These are phyloP conservation scores for Leptographium flavum DNA, from an alignment of 2,329 filamentous ascomycete genomes.

Conservation along the genomic window DNA sequence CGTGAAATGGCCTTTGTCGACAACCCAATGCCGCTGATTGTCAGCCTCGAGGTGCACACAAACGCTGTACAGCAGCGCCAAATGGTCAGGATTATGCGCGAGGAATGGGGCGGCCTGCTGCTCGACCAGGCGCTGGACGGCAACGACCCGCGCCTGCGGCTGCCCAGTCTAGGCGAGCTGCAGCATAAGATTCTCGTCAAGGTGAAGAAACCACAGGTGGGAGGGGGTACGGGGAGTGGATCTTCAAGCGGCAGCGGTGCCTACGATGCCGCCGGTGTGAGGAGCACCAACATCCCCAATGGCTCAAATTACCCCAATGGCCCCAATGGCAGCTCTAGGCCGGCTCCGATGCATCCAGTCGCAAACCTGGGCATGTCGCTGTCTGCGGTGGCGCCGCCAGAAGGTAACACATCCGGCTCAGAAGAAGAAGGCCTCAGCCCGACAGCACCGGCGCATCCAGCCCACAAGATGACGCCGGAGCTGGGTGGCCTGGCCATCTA, in stretches of 20 bases:
- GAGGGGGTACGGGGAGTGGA: slow-evolving; percentile 6
- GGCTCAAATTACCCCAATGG: no score
- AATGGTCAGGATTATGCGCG: slow-evolving; percentile 89
- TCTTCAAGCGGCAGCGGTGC: no score
- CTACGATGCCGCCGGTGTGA: no score
- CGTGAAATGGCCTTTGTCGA: slow-evolving; percentile 62
- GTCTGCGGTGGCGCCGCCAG: slow-evolving; percentile 10
- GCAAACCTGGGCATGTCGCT: slow-evolving; percentile 15
- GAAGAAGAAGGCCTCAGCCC: slow-evolving; percentile 25
- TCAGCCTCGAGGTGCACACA: slow-evolving; percentile 86
- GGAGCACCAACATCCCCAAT: no score
- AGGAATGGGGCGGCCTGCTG: slow-evolving; percentile 67
- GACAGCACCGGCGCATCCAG: not conserved
- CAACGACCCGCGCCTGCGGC: slow-evolving; percentile 35
- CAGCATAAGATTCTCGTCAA: slow-evolving; percentile 72
- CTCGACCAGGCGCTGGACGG: slow-evolving; percentile 43
- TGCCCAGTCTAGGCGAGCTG: slow-evolving; percentile 59
- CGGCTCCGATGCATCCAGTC: not conserved
- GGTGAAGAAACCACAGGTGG: slow-evolving; percentile 46
- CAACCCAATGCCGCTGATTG: slow-evolving; percentile 69
- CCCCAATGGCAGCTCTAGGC: not conserved
- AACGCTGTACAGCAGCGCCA: slow-evolving; percentile 69
- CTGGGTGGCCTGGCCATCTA: slow-evolving; percentile 71
- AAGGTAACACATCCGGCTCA: slow-evolving; percentile 17
- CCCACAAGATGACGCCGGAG: slow-evolving; percentile 46